Evolutionary conservation across 805 yeast genomes (phyloP), one percentile per base, ranked within the genome.

Genomic region (Candida odintsovae): DNA sequence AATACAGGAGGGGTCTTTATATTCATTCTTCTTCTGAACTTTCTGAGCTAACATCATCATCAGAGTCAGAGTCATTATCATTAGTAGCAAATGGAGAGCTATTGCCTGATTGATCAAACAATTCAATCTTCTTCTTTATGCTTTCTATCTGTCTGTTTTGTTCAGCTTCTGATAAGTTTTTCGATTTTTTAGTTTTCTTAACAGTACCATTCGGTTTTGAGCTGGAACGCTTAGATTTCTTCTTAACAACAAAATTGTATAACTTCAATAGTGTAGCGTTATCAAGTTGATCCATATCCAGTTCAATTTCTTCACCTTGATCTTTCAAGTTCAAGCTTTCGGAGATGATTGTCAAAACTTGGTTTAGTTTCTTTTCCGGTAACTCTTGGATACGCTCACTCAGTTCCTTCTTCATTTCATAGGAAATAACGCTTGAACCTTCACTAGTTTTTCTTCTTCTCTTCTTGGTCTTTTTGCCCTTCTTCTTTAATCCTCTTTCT

Each of bases 381-480:
- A 82, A 68, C 49, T 80, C 82, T 44, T 83, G 82, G 63, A 94
- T 90, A 55, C 82, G 82, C 61, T 90, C 97, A 46, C 90, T 80
- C 48, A 94, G 82, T 64, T 89, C 94, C 63, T 88, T 87, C 76
- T 94, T 94, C 98, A 92, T 92, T 61, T 90, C 98, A 63, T 88
- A 94, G 0, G 97, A 87, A 44, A 92, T 89, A 13, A 65, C 65
- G 60, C 58, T 45, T 54, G 63, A 48, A 57, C 54, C 50, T 49
- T 28, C 63, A 51, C 38, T 45, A 45, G 51, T 44, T 57, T 59
- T 48, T 64, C 58, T 54, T 58, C 60, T 49, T 61, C 59, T 58
- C 54, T 57, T 50, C 54, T 51, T 67, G 54, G 53, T 62, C 60
- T 56, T 59, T 57, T 52, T 45, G 67, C 74, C 52, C 69, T 70